These are phyloP conservation scores for Rhodotorula sp. DNA, from an alignment of 1,284 basidiomycete species.

Conservation along the genomic window DNA sequence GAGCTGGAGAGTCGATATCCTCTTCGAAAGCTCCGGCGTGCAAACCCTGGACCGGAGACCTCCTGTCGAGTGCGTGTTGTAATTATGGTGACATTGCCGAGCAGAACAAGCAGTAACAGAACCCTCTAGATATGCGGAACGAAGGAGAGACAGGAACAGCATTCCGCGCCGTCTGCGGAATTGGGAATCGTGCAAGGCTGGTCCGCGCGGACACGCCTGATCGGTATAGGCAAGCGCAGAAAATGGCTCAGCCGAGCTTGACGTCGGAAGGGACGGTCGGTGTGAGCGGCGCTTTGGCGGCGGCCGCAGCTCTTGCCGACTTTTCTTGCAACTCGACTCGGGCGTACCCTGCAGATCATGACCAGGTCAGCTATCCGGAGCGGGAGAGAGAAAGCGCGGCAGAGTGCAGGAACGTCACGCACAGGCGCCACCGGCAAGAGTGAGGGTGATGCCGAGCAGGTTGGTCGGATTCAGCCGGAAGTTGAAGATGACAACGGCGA, in stretches of 20 bases:
- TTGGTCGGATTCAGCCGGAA: conserved; percentile 75
- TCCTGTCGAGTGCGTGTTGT: no score
- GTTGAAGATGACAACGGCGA: conserved; percentile 79
- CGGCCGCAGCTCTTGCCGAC: conserved; percentile 18
- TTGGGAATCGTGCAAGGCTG: no score
- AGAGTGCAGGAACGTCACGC: background rate
- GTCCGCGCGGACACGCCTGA: background rate
- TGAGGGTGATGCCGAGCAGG: conserved; percentile 73
- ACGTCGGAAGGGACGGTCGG: background rate
- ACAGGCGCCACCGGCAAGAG: conserved; percentile 72
- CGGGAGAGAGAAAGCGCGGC: background rate
- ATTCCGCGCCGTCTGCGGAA: background rate
- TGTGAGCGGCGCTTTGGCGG: background rate
- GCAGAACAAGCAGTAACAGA: no score
- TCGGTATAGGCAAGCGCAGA: background rate
- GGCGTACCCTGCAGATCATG: conserved; percentile 33
- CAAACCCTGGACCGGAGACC: no score
- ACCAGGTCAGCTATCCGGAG: background rate
- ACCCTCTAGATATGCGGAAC: no score
- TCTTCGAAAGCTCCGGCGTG: no score
- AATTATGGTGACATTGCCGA: no score
- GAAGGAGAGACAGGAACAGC: background rate
- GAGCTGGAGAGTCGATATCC: no score
- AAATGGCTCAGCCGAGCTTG: background rate
- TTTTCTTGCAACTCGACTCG: conserved; percentile 39